Conservation (phyloP, 1,284 basidiomycete genomes). For the Sanghuangporus baumii region DNA sequence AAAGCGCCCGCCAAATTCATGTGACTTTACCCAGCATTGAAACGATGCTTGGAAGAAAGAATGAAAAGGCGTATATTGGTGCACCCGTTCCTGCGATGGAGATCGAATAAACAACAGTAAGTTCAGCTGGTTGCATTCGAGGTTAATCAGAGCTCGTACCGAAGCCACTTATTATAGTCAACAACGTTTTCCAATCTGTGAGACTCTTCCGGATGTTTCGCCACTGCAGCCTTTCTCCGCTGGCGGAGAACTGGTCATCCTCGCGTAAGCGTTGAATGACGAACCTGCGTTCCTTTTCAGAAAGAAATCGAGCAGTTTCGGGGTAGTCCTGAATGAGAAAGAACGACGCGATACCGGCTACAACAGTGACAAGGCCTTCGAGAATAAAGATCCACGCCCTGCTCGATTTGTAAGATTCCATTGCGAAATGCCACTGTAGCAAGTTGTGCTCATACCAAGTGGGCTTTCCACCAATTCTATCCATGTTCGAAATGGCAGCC, state of each 20-base stretch:
- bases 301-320: slow-evolving; percentile 73
- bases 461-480: slow-evolving; percentile 58
- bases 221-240: slow-evolving; percentile 56
- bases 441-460: slow-evolving; percentile 32
- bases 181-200: slow-evolving; percentile 70
- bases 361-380: slow-evolving; percentile 59
- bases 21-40: slow-evolving; percentile 39
- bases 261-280: slow-evolving; percentile 62
- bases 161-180: slow-evolving; percentile 32
- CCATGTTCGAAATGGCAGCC: slow-evolving; percentile 65
- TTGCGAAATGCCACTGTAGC: neutral
- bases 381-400: slow-evolving; percentile 73
- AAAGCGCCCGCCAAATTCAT: slow-evolving; percentile 26
- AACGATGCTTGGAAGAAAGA: slow-evolving; percentile 72
- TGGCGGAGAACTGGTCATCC: slow-evolving; percentile 70
- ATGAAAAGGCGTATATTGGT: slow-evolving; percentile 66
- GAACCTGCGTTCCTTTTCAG: slow-evolving; percentile 59
- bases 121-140: slow-evolving; percentile 4
- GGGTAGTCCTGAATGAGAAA: slow-evolving; percentile 81
- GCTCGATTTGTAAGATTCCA: slow-evolving; percentile 31
- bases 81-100: slow-evolving; percentile 42
- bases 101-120: slow-evolving; percentile 33
- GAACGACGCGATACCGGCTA: slow-evolving; percentile 61
- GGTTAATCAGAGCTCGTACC: too few relatives aligned
- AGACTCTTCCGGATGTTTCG: slow-evolving; percentile 58